Evolutionary conservation across 805 yeast species (phyloP).

Genomic region (Debaryomyces maramus): DNA sequence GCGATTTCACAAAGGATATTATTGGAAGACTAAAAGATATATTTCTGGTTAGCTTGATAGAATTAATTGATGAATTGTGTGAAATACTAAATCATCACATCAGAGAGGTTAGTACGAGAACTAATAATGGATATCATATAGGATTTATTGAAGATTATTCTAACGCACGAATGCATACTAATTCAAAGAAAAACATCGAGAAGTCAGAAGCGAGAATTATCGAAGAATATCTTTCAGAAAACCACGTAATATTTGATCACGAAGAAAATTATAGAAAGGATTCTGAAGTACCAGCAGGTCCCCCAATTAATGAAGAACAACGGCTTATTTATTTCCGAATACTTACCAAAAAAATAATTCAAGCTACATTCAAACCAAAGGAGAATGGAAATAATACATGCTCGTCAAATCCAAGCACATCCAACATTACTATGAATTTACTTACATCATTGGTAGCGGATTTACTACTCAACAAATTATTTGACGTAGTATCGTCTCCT

Average conservation of each 20-base stretch:
- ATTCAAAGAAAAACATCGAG: constrained; percentile 3
- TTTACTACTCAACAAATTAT: constrained; percentile 24
- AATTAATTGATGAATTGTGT: constrained; percentile 25
- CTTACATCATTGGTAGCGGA: constrained; percentile 27
- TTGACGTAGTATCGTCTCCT: constrained; percentile 26
- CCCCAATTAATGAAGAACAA: constrained; percentile 1
- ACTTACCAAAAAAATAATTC: constrained; percentile 22
- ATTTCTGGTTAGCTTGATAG: constrained; percentile 14
- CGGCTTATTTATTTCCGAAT: constrained; percentile 22
- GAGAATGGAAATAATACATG: constrained; percentile 6
- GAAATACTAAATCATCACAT: constrained; percentile 24
- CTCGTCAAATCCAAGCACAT: constrained; percentile 15
- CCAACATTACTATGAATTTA: constrained; percentile 25
- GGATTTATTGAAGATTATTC: constrained; percentile 15
- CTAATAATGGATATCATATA: constrained; percentile 11
- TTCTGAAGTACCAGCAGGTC: background rate
- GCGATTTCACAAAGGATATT: constrained; percentile 25
- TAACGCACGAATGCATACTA: background rate
- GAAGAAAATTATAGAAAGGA: background rate
- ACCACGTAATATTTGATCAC: constrained; percentile 22
- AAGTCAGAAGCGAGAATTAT: constrained; percentile 9
- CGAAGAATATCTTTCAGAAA: constrained; percentile 12
- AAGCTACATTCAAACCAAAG: constrained; percentile 12
- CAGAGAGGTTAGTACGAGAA: constrained; percentile 12
- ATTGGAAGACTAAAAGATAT: constrained; percentile 16